A percentile compares a stretch with the other conserved stretches of the same genome.
Conservation (phyloP, 2,329 filamentous ascomycete species). For the Trichoderma simmonsii region DNA sequence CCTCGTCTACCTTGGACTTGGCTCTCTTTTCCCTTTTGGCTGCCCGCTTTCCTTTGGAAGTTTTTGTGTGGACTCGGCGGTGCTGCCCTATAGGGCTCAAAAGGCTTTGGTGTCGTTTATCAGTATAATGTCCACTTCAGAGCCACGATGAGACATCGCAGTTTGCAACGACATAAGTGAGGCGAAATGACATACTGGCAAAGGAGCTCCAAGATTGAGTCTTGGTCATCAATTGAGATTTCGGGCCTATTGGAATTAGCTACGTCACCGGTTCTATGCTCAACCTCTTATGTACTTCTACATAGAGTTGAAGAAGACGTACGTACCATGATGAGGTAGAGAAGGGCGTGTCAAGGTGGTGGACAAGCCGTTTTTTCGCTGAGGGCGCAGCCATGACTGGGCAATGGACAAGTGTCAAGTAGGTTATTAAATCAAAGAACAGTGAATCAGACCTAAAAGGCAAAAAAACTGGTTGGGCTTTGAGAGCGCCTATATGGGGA, state of each 20-base stretch:
- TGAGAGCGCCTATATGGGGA: not conserved
- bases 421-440: not conserved
- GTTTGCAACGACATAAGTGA: not conserved
- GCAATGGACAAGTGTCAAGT: not conserved
- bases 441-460: not conserved
- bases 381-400: constrained; percentile 19
- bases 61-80: constrained; percentile 49
- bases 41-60: constrained; percentile 60
- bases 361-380: constrained; percentile 54
- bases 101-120: constrained; percentile 45
- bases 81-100: constrained; percentile 62
- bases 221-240: constrained; percentile 56
- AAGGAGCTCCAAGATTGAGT: constrained; percentile 63
- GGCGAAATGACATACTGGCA: constrained; percentile 50
- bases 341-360: constrained; percentile 65
- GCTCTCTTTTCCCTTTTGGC: constrained; percentile 45
- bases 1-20: constrained; percentile 19
- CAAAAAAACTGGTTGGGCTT: not conserved
- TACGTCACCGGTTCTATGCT: not conserved
- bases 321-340: constrained; percentile 57
- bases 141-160: not conserved
- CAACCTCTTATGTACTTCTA: not conserved
- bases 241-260: constrained; percentile 50
- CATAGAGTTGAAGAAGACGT: constrained; percentile 7
- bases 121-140: not conserved